Base-by-base conservation (phyloP, 2,329 filamentous ascomycete species). In the Neobulgaria alba region DNA sequence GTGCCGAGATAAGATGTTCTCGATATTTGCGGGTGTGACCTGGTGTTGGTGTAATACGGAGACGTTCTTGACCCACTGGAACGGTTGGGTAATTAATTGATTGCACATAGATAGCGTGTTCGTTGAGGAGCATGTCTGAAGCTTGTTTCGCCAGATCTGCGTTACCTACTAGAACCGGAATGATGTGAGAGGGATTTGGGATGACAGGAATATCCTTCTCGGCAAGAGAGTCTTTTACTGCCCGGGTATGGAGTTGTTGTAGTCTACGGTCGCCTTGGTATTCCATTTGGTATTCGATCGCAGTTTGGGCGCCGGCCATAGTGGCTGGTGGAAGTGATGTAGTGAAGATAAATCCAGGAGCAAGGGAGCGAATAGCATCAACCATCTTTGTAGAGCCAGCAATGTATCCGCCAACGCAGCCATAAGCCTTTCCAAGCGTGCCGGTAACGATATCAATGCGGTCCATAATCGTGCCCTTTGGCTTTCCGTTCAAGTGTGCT, bases 71-170 rank as follows among this genome's bases (percentile, higher is more conserved):
- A n/a, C 92, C 92, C 5, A 94, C 87, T 2, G 92, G 92, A 2
- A 98, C 92, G 38, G 92, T 98, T 2, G 92, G 92, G 66, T 96
- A 96, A 69, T 98, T 98, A 74, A 98, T 96, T 41, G 87, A 88
- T 67, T 98, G 92, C 18, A 98, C 92, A 61, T 98, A 98, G 60
- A 98, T 95, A 47, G 80, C 77, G 69, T 95, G 85, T 52, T 94
- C 83, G 52, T 84, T 79, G 10, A 98, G 75, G 16, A 98, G 78
- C 69, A 94, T 79, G 61, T 98, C 92, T 17, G 86, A 94, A 5
- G 92, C 92, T 54, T 82, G 73, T 72, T 92, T 95, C 45, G 92
- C 92, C 30, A 93, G 69, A 64, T 92, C 89, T 34, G 92, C 92
- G 57, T 94, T 92, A 44, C 92, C 92, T 36, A 98, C 90, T 10